Conservation (phyloP, 331 rosid species). For the Spiraea crenata region DNA sequence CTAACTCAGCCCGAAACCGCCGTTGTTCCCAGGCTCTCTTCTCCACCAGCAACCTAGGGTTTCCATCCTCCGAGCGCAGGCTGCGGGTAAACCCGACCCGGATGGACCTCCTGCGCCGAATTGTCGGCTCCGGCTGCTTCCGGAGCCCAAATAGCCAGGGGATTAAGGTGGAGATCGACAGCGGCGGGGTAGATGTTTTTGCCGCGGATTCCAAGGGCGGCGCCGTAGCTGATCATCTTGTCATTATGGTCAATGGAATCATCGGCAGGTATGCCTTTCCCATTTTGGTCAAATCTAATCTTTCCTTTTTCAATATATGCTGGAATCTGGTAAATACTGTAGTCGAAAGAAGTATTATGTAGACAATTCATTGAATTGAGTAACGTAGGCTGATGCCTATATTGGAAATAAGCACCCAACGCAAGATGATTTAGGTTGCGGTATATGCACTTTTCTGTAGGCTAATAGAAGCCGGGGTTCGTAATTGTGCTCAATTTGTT, state of each 20-base stretch:
- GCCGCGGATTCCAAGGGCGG: constrained; percentile 12
- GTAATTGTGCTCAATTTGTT: neutral
- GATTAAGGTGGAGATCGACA: constrained; percentile 40
- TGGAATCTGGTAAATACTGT: neutral
- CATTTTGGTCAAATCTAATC: neutral
- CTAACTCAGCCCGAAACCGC: constrained; percentile 4
- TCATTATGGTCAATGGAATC: constrained; percentile 89
- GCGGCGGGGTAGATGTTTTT: constrained; percentile 43
- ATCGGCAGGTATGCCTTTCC: constrained; percentile 60
- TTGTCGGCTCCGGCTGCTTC: constrained; percentile 19
- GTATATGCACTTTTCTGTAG: neutral
- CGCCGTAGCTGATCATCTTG: constrained; percentile 61
- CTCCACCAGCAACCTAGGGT: constrained; percentile 27
- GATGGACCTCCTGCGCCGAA: constrained; percentile 37
- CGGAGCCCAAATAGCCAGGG: constrained; percentile 23
- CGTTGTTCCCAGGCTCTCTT: constrained; percentile 12
- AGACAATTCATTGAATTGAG: no score
- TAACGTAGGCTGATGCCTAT: neutral
- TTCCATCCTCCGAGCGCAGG: constrained; percentile 24
- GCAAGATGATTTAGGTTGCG: neutral
- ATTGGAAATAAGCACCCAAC: neutral
- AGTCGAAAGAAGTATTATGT: neutral
- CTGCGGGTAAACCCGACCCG: constrained; percentile 20
- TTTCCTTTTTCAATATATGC: neutral
- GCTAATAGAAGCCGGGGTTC: neutral